These are phyloP conservation scores for Colletotrichum aenigma DNA, from an alignment of 2,329 filamentous ascomycete species.

Conservation along the genomic window DNA sequence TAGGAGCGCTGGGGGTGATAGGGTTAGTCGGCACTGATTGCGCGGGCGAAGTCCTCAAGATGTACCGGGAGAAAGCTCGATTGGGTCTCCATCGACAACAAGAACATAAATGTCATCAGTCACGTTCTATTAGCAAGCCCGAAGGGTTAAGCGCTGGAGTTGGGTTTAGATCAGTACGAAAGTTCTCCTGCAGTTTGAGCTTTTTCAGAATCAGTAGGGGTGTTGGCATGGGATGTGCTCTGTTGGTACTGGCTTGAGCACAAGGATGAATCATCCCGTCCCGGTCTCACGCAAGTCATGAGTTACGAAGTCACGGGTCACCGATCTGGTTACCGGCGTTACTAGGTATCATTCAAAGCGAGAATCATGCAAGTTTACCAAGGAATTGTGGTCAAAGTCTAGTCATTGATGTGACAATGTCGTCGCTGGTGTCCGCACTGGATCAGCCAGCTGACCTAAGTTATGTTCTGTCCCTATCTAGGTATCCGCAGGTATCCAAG, in stretches of 20 bases:
- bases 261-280: background rate
- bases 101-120: background rate
- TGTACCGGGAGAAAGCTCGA: background rate
- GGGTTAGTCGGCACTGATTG: conserved; percentile 8
- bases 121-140: background rate
- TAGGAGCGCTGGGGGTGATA: conserved; percentile 22
- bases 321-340: background rate
- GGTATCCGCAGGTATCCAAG: conserved; percentile 1
- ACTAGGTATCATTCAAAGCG: background rate
- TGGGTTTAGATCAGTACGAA: background rate
- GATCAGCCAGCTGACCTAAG: conserved; percentile 24
- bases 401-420: background rate
- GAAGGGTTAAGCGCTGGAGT: background rate
- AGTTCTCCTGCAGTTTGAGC: background rate
- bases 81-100: background rate
- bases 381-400: background rate
- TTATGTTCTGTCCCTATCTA: conserved; percentile 11
- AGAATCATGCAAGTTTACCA: background rate
- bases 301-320: background rate
- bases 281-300: background rate
- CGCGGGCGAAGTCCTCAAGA: background rate
- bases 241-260: background rate
- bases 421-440: conserved; percentile 7
- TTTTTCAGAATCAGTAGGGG: background rate
- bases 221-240: background rate